Base-by-base conservation (phyloP, 176 grass and related monocot species). In the Oryza nivara region DNA sequence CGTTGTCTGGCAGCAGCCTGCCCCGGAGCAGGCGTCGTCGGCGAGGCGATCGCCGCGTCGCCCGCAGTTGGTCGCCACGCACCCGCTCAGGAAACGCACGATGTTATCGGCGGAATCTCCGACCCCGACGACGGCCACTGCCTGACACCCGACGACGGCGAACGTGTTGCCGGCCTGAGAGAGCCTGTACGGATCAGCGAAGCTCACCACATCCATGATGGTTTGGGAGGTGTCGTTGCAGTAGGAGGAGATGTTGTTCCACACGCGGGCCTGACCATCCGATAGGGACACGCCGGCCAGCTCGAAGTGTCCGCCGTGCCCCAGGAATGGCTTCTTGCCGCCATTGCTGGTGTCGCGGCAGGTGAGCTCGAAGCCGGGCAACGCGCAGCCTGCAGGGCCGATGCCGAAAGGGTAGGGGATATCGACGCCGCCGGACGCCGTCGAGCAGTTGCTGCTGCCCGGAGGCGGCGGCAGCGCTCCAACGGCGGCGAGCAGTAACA, bases 131-230 rank as follows among this genome's bases (percentile, higher is more conserved):
- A 68, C 60, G 0, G 85, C 85, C 7, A 82, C 69, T 17, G 85
- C 43, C 0, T 19, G 7, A 7, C 58, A 68, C n/a, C 84, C 76
- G 2, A 86, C 17, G 41, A 48, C 77, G 0, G 49, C 74, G 76
- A 86, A 86, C 9, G 4, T 43, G 78, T 87, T 87, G n/a, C 8
- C 46, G 7, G 78, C 23, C 19, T 75, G 6, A 2, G 85, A 81
- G 70, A 82, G 3, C 17, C 17, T 28, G 68, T 68, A 87, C 11
- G 12, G 9, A 0, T 48, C 46, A 48, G 46, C 11, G 9, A 48
- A 48, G 46, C 3, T 0, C 12, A 48, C 46, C 46, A 48, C 46
- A 12, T 48, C 46, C 46, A 48, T 2, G 12, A 0, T 48, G 0
- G 11, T 13, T 4, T 13, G 2, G 12, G 46, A 38, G 73, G 51